These are phyloP conservation scores for Pythium phragmiticola DNA, from an alignment of 352 stramenopile genomes.

Conservation along the genomic window DNA sequence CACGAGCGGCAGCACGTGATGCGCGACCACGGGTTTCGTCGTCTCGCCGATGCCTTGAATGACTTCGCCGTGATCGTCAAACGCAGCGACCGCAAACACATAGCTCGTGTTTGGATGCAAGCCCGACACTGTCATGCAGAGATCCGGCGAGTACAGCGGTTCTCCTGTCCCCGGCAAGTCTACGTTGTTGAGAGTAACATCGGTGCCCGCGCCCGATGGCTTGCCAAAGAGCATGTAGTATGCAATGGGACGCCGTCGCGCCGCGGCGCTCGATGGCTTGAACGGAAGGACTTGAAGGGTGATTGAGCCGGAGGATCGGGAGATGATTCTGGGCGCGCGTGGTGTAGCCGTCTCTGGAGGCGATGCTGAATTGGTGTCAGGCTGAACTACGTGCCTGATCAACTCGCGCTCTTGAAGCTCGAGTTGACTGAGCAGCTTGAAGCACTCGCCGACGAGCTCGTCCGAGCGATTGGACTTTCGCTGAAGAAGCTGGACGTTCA, in stretches of 20 bases:
- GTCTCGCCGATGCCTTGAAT: conserved; percentile 73
- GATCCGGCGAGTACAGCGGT: conserved; percentile 34
- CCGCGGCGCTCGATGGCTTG: conserved; percentile 25
- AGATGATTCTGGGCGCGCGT: conserved; percentile 46
- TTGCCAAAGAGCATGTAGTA: conserved; percentile 87
- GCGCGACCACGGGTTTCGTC: conserved; percentile 50
- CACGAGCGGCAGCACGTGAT: conserved; percentile 61
- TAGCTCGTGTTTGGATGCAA: conserved; percentile 74
- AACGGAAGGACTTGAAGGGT: conserved; percentile 48
- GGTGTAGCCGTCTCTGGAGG: conserved; percentile 24
- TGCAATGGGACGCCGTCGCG: conserved; percentile 34
- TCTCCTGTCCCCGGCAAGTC: conserved; percentile 58
- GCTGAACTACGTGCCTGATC: conserved; percentile 1
- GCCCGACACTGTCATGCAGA: conserved; percentile 43
- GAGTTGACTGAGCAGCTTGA: conserved; percentile 42
- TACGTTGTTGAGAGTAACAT: conserved; percentile 76
- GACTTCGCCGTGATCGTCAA: conserved; percentile 55
- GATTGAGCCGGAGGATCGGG: conserved; percentile 52
- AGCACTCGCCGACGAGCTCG: conserved; percentile 33
- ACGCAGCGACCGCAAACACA: conserved; percentile 82
- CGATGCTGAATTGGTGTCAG: background rate
- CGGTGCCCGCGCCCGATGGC: conserved; percentile 57
- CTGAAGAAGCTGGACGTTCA: conserved; percentile 45
- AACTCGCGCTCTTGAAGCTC: conserved; percentile 49
- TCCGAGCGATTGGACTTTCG: conserved; percentile 24